These are phyloP conservation scores for Posidonia australis DNA, from an alignment of 106 monocot genomes.

Conservation along the genomic window DNA sequence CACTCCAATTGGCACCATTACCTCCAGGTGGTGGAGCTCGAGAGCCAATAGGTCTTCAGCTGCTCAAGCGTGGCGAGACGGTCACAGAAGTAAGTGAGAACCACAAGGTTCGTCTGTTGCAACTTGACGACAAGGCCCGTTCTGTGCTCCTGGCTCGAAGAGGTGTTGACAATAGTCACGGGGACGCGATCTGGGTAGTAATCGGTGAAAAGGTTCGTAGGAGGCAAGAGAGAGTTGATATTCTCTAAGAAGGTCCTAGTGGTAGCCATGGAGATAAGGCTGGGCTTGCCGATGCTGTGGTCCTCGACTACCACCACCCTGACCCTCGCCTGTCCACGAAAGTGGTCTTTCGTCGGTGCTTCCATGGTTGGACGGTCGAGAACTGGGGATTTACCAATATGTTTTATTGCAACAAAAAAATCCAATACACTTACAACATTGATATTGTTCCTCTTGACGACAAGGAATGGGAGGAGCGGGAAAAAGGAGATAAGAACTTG, in stretches of 20 bases:
- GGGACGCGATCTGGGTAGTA: constrained; percentile 91
- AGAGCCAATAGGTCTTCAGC: constrained; percentile 84
- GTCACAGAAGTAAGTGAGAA: constrained; percentile 90
- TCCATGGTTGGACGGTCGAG: not conserved
- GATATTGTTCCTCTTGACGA: too few relatives aligned
- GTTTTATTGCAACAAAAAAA: too few relatives aligned
- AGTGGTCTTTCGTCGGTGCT: not conserved
- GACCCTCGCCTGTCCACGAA: constrained; percentile 46
- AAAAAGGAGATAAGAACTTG: too few relatives aligned
- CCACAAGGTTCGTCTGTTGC: constrained; percentile 57
- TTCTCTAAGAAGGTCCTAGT: constrained; percentile 74
- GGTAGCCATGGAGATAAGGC: constrained; percentile 67
- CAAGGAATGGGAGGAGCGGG: too few relatives aligned
- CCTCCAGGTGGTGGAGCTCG: constrained; percentile 66
- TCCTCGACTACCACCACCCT: constrained; percentile 78
- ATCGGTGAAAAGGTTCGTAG: constrained; percentile 72
- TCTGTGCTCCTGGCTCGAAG: constrained; percentile 57
- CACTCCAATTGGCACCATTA: constrained; percentile 88
- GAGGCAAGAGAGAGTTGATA: constrained; percentile 55
- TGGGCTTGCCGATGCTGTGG: constrained; percentile 68
- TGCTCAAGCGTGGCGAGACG: constrained; percentile 72
- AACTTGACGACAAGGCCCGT: constrained; percentile 49
- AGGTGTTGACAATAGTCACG: constrained; percentile 86
- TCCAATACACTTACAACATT: too few relatives aligned
- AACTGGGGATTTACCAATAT: not conserved